Base-by-base conservation (phyloP, 192 early-diverging fungal genomes). In the Coemansia erecta region DNA sequence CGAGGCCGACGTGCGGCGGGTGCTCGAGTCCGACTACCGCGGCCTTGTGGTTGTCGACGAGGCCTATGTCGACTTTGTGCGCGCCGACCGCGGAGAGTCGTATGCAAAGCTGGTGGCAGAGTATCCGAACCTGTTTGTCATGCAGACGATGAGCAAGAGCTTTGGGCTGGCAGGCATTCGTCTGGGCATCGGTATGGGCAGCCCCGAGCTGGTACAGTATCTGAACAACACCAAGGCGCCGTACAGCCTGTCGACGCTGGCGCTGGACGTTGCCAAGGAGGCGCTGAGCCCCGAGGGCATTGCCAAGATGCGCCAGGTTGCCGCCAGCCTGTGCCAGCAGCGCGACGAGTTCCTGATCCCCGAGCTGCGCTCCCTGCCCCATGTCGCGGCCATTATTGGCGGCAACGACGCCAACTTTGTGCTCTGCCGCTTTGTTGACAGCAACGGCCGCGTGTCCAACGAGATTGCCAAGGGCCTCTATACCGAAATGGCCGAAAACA, bases 171-270 rank as follows among this genome's bases (percentile, higher is more conserved):
- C 98, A 23, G 98, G 95, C 21, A 92, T 99, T 60, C 82, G 96
- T 55, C 66, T 98, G 43, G 98, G 98, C 17, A 81, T 98, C 42
- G 86, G 90, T 13, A 89, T 95, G 55, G 85, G 88, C 9, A 70
- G 89, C 47, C 84, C 87, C 13, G 85, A 89, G 60, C 80, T 98
- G 54, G 89, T 97, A n/a, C 66, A 71, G 15, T 84, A 94, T 55
- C 84, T 99, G 77, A 98, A 98, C 82, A 96, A 93, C 41, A 89
- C 95, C 56, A 99, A 99, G 79, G 98, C 98, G 18, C 98, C 98
- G 8, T 99, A 99, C 82, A 99, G 96, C 71, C 90, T 99, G 49
- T 91, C 89, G 24, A 92, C 94, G 15, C 85, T 89, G 35, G 89
- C 94, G 28, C 89, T 94, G 53, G 57, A 80, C 24, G 76, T 94